phyloP scores from a whole-genome alignment of 2,329 filamentous ascomycete genomes.

The Pezizomycotina sp. region DNA sequence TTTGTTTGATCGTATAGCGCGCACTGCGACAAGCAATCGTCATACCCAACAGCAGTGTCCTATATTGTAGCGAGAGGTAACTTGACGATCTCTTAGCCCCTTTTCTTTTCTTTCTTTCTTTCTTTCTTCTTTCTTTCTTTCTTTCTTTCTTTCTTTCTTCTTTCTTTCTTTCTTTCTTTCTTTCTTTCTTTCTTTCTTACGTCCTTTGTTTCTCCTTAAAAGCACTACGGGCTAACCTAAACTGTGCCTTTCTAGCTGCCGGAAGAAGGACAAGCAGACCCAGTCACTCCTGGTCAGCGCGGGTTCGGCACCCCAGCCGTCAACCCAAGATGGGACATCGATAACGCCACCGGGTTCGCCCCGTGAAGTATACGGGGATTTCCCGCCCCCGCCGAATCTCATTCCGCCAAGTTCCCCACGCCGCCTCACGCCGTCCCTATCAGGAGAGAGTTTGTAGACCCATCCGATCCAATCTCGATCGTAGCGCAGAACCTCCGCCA shows the following conservation, averaged over 20 bases:
- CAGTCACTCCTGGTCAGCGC: slow-evolving; percentile 11
- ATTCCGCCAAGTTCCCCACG: slow-evolving; percentile 18
- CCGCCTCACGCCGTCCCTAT: slow-evolving; percentile 12
- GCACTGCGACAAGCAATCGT: slow-evolving; percentile 26
- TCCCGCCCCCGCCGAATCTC: slow-evolving; percentile 15
- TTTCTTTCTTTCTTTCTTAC: no score
- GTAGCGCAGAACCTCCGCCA: slow-evolving; percentile 14
- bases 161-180: no score
- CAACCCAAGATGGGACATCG: slow-evolving; percentile 14
- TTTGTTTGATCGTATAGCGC: slow-evolving; percentile 16
- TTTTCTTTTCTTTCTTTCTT: no score
- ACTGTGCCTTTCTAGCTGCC: slow-evolving; percentile 16
- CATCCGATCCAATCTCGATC: slow-evolving; percentile 17
- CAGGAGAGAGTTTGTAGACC: slow-evolving; percentile 11
- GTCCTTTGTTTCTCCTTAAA: no score
- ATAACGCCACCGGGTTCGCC: slow-evolving; percentile 17
- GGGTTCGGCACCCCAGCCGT: slow-evolving; percentile 14
- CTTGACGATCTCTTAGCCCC: no score
- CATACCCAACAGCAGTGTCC: slow-evolving; percentile 24
- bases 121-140: no score
- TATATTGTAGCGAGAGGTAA: slow-evolving; percentile 23
- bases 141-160: no score
- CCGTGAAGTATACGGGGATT: slow-evolving; percentile 11
- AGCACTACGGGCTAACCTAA: no score
- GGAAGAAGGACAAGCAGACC: slow-evolving; percentile 13